phyloP scores from a whole-genome alignment of 2,329 filamentous ascomycete genomes.

The Simplicillium aogashimaense region DNA sequence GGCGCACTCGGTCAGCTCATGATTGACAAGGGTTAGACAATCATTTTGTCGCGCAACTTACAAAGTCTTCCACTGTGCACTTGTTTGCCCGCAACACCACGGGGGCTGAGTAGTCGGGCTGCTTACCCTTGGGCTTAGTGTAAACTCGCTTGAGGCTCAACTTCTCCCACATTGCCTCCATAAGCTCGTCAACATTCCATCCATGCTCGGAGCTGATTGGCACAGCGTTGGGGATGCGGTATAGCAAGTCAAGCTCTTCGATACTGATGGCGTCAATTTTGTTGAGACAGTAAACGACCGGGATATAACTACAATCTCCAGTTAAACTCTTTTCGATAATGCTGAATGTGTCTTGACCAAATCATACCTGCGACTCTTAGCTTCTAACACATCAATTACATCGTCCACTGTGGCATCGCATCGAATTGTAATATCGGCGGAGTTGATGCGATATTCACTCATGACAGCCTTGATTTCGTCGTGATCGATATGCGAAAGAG shows the following conservation, averaged over 20 bases:
- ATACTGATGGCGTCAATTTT: constrained; percentile 99
- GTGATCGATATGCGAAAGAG: constrained; percentile 82
- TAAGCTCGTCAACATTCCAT: constrained; percentile 94
- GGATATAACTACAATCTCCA: constrained; percentile 65
- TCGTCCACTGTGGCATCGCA: constrained; percentile 98
- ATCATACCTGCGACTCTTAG: constrained; percentile 59
- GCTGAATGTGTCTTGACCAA: constrained; percentile 1
- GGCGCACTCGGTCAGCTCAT: constrained; percentile 2
- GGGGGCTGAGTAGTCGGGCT: constrained; percentile 84
- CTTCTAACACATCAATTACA: constrained; percentile 90
- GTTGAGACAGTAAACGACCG: constrained; percentile 98
- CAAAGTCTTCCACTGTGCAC: constrained; percentile 94
- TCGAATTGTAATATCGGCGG: constrained; percentile 92
- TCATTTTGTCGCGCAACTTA: constrained; percentile 38
- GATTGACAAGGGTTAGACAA: constrained; percentile 24
- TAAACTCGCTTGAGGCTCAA: constrained; percentile 86
- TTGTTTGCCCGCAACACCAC: constrained; percentile 77
- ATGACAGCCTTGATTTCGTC: constrained; percentile 98
- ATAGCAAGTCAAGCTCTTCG: constrained; percentile 90
- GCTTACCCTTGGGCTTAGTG: constrained; percentile 93
- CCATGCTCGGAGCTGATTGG: constrained; percentile 96
- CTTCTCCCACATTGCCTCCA: constrained; percentile 99
- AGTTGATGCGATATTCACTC: constrained; percentile 93
- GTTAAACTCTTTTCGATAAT: constrained; percentile 1
- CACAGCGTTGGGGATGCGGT: constrained; percentile 92